These are phyloP conservation scores for Colletotrichum brevisporum DNA, from an alignment of 2,329 filamentous ascomycete genomes.

Conservation along the genomic window DNA sequence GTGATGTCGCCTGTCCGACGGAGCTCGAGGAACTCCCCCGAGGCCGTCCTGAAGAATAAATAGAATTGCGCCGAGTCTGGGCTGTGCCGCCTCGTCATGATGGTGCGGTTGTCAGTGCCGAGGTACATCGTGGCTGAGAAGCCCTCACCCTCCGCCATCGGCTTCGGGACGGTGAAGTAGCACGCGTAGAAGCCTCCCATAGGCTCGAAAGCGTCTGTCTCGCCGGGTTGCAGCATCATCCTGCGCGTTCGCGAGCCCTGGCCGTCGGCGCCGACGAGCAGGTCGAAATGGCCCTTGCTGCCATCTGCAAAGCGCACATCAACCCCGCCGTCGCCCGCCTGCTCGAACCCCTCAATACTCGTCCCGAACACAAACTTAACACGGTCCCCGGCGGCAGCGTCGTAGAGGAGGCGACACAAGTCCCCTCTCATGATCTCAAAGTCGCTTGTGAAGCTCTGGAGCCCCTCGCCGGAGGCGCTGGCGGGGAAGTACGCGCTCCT, in stretches of 20 bases:
- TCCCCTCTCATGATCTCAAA: constrained; percentile 70
- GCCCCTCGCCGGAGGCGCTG: constrained; percentile 41
- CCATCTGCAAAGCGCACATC: constrained; percentile 58
- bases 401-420: constrained; percentile 60
- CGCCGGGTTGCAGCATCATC: constrained; percentile 49
- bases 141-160: constrained; percentile 49
- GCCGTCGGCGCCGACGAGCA: constrained; percentile 69
- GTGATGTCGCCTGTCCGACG: constrained; percentile 50
- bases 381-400: constrained; percentile 45
- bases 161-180: constrained; percentile 45
- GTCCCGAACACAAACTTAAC: constrained; percentile 49
- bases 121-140: constrained; percentile 55
- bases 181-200: constrained; percentile 46
- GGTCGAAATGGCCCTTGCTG: constrained; percentile 58
- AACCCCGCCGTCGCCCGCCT: constrained; percentile 41
- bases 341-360: constrained; percentile 47
- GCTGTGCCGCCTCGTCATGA: constrained; percentile 58
- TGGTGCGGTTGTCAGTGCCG: constrained; percentile 50
- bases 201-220: constrained; percentile 40
- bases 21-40: constrained; percentile 46
- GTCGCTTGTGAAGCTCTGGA: constrained; percentile 60
- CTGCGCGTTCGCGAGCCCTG: constrained; percentile 54
- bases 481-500: not conserved
- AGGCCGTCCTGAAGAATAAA: constrained; percentile 48
- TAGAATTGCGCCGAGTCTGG: constrained; percentile 55